phyloP scores from a whole-genome alignment of 140 eudicot species.

The Erigeron philadelphicus region DNA sequence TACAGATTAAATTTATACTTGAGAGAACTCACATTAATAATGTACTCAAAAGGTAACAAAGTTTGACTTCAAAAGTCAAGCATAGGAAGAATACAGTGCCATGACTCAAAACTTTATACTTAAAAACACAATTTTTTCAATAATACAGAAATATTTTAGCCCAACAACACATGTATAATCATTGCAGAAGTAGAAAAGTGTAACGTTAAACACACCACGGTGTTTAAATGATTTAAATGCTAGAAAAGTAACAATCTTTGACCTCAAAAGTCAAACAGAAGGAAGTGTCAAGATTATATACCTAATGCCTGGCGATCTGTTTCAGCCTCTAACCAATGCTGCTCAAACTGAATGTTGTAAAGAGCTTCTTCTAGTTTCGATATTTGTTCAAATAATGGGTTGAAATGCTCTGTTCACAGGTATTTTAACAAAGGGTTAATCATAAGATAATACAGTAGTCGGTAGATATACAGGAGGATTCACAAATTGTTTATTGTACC shows the following conservation, averaged over 20 bases:
- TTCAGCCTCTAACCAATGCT: slow-evolving; percentile 97
- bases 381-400: slow-evolving; percentile 74
- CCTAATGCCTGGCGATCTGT: slow-evolving; percentile 92
- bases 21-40: not conserved
- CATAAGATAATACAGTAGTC: not conserved
- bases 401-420: slow-evolving; percentile 68
- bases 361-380: slow-evolving; percentile 75
- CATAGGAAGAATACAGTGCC: slow-evolving; percentile 5
- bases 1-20: not conserved
- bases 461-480: not conserved
- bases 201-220: not conserved
- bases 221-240: not conserved
- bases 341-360: slow-evolving; percentile 90
- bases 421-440: not conserved
- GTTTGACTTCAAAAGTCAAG: slow-evolving; percentile 4
- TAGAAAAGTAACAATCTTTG: slow-evolving; percentile 4
- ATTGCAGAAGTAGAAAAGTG: not conserved
- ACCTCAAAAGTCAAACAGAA: slow-evolving; percentile 20
- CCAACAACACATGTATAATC: not conserved
- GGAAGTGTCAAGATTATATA: slow-evolving; percentile 20
- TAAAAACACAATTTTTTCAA: not conserved
- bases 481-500: not conserved
- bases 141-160: not conserved
- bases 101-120: slow-evolving; percentile 9
- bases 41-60: not conserved